Conservation (phyloP, 768 basidiomycete genomes). For the Mycena vitilis region DNA sequence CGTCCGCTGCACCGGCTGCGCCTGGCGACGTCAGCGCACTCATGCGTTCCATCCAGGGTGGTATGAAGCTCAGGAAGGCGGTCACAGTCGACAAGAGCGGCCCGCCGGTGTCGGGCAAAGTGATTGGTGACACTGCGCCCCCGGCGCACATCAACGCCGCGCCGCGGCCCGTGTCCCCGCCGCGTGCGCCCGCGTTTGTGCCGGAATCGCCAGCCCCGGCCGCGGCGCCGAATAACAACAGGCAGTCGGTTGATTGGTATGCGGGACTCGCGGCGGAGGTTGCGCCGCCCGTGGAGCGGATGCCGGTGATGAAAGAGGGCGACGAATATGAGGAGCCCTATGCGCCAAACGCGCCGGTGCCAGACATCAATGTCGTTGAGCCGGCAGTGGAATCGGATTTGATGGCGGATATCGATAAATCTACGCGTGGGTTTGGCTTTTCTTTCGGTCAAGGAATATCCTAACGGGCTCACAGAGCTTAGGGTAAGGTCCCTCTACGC, state of each 20-base stretch:
- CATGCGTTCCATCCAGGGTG: conserved; percentile 82
- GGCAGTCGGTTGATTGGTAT: conserved; percentile 94
- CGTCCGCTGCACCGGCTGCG: conserved; percentile 48
- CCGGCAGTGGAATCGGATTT: conserved; percentile 52
- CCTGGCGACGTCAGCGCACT: conserved; percentile 73
- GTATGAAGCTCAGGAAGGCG: conserved; percentile 76
- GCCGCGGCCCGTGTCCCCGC: conserved; percentile 57
- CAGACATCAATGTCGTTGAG: conserved; percentile 70
- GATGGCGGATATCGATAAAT: conserved; percentile 80
- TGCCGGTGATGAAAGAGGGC: conserved; percentile 70
- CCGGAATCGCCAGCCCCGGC: conserved; percentile 40
- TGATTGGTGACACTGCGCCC: conserved; percentile 80
- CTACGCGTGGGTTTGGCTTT: conserved; percentile 57
- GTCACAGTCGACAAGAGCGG: conserved; percentile 88
- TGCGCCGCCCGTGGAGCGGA: conserved; percentile 45
- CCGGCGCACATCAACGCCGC: conserved; percentile 73
- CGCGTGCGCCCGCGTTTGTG: conserved; percentile 39
- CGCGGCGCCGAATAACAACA: conserved; percentile 62
- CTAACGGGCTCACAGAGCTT: conserved; percentile 59
- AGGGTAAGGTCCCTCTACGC: conserved; percentile 85
- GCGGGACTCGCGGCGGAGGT: conserved; percentile 84
- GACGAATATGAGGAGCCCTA: conserved; percentile 60
- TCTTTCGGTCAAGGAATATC: background rate
- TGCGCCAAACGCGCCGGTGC: conserved; percentile 50
- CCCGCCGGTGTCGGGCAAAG: conserved; percentile 75